Evolutionary conservation across 2,329 filamentous ascomycete genomes (phyloP), one percentile per base, ranked within the genome.

Genomic region (Rosellinia necatrix): DNA sequence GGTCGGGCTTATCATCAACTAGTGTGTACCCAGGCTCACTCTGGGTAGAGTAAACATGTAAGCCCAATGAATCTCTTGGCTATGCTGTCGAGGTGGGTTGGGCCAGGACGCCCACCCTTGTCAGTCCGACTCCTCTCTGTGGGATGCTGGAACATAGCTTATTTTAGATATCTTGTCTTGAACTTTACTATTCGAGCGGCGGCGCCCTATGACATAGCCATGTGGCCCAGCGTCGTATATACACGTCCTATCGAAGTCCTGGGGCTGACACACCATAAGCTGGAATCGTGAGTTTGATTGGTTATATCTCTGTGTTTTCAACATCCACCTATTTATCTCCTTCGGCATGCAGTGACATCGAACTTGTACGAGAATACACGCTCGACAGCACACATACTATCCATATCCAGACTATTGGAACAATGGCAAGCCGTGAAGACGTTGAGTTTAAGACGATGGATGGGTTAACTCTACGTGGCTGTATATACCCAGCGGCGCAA

Each of bases 391-490:
- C n/a, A n/a, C n/a, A n/a, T n/a, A n/a, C n/a, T n/a, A n/a, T n/a
- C n/a, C n/a, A n/a, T 17, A 7, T 12, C 10, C 10, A 9, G 24
- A 24, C 2, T 12, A 40, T 49, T 22, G 12, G 6, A 29, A 50
- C 6, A 12, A 43, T 53, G 49, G 5, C 32, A n/a, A 47, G 64
- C 19, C 34, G 41, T 12, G 53, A 55, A 48, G 66, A 72, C 37
- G 69, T 77, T 41, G 70, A 76, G 53, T 75, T 76, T 65, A 69
- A 70, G 37, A 76, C 76, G 6, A 43, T 75, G 2, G 75, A 77
- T 61, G 74, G 74, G 6, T 38, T 75, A 4, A 73, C 66, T 7
- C 61, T 78, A 7, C 64, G 71, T 12, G 76, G 74, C 8, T 66
- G 64, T 58, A 63, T 78, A 10, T 78, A 71, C 55, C 65, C 69